Base-by-base conservation (phyloP, 2,329 filamentous ascomycete species). In the Ophiostoma piceae region DNA sequence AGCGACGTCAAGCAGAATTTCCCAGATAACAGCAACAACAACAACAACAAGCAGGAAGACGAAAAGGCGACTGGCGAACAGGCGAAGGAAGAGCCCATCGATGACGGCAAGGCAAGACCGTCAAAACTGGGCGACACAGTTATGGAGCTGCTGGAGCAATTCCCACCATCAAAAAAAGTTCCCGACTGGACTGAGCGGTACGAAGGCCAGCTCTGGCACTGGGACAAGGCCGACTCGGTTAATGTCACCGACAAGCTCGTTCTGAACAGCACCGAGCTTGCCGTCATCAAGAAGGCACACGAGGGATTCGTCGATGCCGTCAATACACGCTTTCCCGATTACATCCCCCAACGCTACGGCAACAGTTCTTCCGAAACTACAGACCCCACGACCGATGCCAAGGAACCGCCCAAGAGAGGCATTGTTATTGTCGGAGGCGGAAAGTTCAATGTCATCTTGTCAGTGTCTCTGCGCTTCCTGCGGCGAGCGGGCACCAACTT, bases 381-480 rank as follows among this genome's bases (percentile, higher is more conserved):
- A 4, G n/a, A 64, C 57, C 4, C 29, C 12, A 35, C 35, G 2
- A 39, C 19, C 1, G 26, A 26, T 3, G 12, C 14, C 35, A 37
- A 37, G 19, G 35, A 11, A n/a, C 29, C 69, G 8, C 66, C 69
- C 8, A 79, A 80, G 5, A 78, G 79, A 2, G 84, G 84, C 1
- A 77, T 86, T 43, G 84, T 86, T 39, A 83, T 82, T 12, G 82
- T 82, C 1, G 83, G 82, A 2, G 82, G 83, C 12, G 78, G 79
- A 1, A 76, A 78, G n/a, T 83, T 84, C 74, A 79, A 85, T 67
- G 82, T 83, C 0, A 79, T 83, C 5, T 80, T 84, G 67, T 73
- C 86, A 19, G 80, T 82, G 8, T 82, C 83, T 2, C 76, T 86
- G 29, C 80, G 83, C 12, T 84, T 85, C 79, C 77, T 85, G 29